phyloP scores from a whole-genome alignment of 2,329 filamentous ascomycete species.

The Ascochyta viciae-villosae region DNA sequence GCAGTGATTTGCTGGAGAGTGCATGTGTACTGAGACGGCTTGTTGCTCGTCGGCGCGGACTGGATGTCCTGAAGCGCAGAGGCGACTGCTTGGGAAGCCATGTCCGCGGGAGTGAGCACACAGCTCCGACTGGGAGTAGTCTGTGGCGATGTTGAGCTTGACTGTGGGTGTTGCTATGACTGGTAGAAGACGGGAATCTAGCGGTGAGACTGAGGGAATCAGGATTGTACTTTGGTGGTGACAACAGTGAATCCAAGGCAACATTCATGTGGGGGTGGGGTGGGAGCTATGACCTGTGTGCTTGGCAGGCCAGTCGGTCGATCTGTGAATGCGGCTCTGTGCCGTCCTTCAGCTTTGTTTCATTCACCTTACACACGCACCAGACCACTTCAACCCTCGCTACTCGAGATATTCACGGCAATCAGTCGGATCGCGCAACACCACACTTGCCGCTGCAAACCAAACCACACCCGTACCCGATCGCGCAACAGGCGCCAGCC shows the following conservation, averaged over 20 bases:
- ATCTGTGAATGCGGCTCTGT: conserved; percentile 13
- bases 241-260: conserved; percentile 7
- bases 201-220: background rate
- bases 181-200: background rate
- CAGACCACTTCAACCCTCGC: background rate
- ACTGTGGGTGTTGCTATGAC: background rate
- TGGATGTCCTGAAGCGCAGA: conserved; percentile 60
- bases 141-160: background rate
- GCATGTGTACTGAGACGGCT: conserved; percentile 63
- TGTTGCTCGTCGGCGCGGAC: conserved; percentile 56
- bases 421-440: background rate
- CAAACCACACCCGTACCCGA: background rate
- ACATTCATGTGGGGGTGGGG: conserved; percentile 19
- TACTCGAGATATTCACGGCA: background rate
- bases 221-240: background rate
- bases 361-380: background rate
- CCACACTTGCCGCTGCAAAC: background rate
- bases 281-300: conserved; percentile 12
- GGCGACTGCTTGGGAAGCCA: conserved; percentile 60
- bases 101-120: conserved; percentile 33
- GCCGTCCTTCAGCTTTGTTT: background rate
- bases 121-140: conserved; percentile 2
- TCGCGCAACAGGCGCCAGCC: conserved; percentile 12
- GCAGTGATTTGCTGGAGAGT: conserved; percentile 64
- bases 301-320: conserved; percentile 6